Evolutionary conservation across 305 asterid genomes (phyloP), one percentile per base, ranked within the genome.

Genomic region (Salvia sclarea): DNA sequence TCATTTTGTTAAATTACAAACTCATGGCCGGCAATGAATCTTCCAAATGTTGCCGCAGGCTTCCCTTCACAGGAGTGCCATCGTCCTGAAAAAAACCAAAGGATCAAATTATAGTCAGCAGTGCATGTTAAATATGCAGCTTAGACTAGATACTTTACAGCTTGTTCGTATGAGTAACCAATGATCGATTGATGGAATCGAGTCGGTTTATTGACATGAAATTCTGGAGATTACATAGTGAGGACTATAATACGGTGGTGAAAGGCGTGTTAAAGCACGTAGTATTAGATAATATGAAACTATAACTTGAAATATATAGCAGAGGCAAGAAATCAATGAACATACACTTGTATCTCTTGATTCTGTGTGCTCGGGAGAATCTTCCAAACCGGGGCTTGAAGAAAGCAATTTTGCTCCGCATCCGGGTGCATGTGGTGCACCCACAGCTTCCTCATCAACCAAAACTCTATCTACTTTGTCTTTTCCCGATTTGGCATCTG

Each of bases 381-480:
- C 78, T 44, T 81, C 83, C 58, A 58, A 33, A 38, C 73, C 77
- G 21, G 67, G 58, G 58, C 72, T 64, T 18, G 79, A 76, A 59
- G 40, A 78, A 54, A 88, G 74, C 68, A 86, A 56, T 81, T 91
- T 91, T 21, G 96, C 96, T 77, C 97, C 96, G 48, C 82, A 68
- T 37, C 96, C 97, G 57, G 83, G 81, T 49, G 75, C 73, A 66
- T 83, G 85, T 30, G 72, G 78, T 70, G 87, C 61, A 43, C 91
- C 96, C 0, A 91, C 95, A 25, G 96, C 91, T 69, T 86, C 95
- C 76, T 91, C 95, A 70, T 84, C 96, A 65, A 87, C 96, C 87
- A 88, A 73, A 57, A 91, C 92, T 40, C 76, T 72, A 63, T 83
- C 89, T 18, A 75, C 67, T 38, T 65, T 44, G 53, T 74, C 81